phyloP scores from a whole-genome alignment of 371 early-diverging fungal genomes.

The Mucor irregularis region DNA sequence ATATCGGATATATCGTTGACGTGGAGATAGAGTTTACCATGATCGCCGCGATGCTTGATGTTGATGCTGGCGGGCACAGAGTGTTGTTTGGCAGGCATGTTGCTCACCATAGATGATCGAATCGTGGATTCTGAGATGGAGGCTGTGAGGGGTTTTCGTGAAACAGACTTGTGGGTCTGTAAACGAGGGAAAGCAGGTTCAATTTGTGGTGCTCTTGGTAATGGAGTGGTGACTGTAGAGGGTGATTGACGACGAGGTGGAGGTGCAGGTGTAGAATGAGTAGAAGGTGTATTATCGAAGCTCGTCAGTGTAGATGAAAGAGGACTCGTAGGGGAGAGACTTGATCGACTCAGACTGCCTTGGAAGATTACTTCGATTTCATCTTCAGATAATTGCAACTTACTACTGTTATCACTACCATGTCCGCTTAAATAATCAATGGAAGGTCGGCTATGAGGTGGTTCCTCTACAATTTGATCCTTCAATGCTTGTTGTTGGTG shows the following conservation, averaged over 20 bases:
- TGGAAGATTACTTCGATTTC: background rate
- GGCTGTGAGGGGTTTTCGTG: slow-evolving; percentile 4
- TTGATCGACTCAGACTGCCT: too few relatives aligned
- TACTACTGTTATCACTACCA: too few relatives aligned
- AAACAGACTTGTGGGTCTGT: background rate
- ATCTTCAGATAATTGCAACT: background rate
- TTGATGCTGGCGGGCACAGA: background rate
- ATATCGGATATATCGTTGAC: slow-evolving; percentile 39
- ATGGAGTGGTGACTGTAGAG: background rate
- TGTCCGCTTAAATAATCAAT: background rate
- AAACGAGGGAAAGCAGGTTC: background rate
- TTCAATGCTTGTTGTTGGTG: background rate
- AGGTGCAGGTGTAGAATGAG: background rate
- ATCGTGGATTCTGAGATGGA: background rate
- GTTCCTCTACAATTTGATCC: background rate
- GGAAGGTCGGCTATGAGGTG: background rate
- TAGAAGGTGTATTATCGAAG: too few relatives aligned
- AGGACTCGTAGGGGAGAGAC: too few relatives aligned
- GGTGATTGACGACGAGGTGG: slow-evolving; percentile 1
- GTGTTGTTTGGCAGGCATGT: background rate
- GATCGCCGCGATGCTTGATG: background rate
- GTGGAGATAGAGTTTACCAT: slow-evolving; percentile 46
- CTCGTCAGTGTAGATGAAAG: too few relatives aligned
- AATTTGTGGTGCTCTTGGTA: slow-evolving; percentile 7
- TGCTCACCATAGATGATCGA: background rate